Evolutionary conservation across 345 rosid species (phyloP), one percentile per base, ranked within the genome.

Genomic region (Erysimum cheiranthoides): DNA sequence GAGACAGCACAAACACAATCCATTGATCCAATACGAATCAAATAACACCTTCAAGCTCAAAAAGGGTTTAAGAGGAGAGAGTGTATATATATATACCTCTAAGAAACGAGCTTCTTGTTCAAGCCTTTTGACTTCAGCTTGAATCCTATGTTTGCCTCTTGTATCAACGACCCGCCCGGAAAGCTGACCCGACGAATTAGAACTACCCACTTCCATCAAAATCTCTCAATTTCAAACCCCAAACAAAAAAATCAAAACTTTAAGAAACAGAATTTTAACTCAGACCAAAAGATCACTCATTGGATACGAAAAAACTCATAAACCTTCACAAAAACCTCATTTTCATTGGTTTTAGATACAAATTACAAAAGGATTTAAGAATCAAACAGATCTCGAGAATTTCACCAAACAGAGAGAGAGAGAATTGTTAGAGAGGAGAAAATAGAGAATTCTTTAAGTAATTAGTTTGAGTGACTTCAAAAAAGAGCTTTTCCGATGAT

Each of bases 111-210:
- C 67, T 85, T 92, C 97, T 82, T 90, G 97, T 75, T 92, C 89
- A 21, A 92, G 89, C 47, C 92, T 87, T 76, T 87, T 88, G 59
- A 92, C 79, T 77, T 92, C 87, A 40, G 93, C 97, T 54, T 82
- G 89, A 77, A 92, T 70, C 85, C 92, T 84, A 30, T 92, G 96
- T 78, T 86, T 92, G 43, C 97, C 93, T 86, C 93, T 79, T 17
- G 82, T 86, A 49, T 87, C 92, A 68, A 59, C 68, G 68, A 65
- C 76, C 69, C 82, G 84, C 25, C 71, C 84, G 25, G 86, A 71
- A 9, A 81, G 78, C 84, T 80, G 80, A 79, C 78, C 82, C 72
- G 82, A 70, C 5, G 87, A 79, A 45, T 82, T 87, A 4, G 91
- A 85, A 78, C 79, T 80, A 73, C 79, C 90, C 52, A 82, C 72